Conservation (phyloP, 257 asterid genomes). For the Petunia axillaris region DNA sequence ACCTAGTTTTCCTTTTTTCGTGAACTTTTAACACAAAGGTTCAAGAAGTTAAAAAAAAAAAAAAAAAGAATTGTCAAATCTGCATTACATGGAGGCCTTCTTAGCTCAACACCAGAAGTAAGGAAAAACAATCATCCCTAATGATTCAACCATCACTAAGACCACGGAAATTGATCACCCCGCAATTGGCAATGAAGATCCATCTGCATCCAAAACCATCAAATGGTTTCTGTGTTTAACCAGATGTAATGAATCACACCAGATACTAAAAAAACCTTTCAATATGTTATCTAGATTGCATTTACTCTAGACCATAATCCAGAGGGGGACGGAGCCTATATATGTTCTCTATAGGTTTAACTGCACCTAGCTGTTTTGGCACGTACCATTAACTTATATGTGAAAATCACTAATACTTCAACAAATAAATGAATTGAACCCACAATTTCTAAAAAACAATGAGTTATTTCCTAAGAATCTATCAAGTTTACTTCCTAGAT, state of each 20-base stretch:
- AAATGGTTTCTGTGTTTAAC: background rate
- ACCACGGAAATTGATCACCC: conserved; percentile 22
- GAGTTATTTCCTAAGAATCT: background rate
- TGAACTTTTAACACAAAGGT: conserved; percentile 16
- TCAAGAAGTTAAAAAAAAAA: conserved; percentile 10
- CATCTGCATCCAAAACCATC: conserved; percentile 36
- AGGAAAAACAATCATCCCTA: conserved; percentile 6
- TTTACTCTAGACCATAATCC: background rate
- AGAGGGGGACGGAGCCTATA: background rate
- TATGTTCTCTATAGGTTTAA: background rate
- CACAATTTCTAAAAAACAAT: background rate
- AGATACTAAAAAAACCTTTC: background rate
- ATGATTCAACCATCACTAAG: conserved; percentile 21
- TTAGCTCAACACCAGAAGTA: conserved; percentile 33
- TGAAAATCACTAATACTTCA: background rate
- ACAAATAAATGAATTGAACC: too few relatives aligned
- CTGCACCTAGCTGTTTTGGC: background rate
- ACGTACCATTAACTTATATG: background rate
- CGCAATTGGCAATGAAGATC: conserved; percentile 33
- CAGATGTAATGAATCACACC: background rate
- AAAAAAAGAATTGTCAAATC: conserved; percentile 23
- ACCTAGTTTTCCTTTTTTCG: background rate
- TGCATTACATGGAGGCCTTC: conserved; percentile 27
- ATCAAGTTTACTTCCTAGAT: background rate
- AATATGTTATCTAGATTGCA: background rate